Evolutionary conservation across 129 eudicot genomes (phyloP).

Genomic region (Rutidosis leptorrhynchoides): DNA sequence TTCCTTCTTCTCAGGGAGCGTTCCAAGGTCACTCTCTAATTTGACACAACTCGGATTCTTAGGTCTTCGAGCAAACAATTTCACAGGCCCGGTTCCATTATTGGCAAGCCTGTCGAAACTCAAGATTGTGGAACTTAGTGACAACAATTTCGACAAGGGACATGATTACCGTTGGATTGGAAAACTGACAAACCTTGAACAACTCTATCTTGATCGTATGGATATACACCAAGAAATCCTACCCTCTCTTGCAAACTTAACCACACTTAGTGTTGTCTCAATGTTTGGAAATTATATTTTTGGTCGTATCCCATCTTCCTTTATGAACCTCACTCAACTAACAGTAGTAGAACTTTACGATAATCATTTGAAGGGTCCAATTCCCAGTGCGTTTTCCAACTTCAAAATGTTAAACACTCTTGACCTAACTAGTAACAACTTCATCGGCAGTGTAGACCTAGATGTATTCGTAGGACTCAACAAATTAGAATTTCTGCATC

Average conservation of each 20-base stretch:
- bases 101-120: neutral
- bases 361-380: neutral
- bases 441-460: neutral
- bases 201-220: neutral
- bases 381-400: neutral
- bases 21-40: neutral
- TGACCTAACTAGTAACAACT: neutral
- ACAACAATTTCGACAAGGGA: no score
- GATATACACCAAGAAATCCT: neutral
- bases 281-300: neutral
- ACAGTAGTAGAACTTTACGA: no score
- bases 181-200: neutral
- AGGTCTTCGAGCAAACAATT: neutral
- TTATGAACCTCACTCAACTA: neutral
- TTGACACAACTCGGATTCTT: neutral
- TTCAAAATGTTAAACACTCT: neutral
- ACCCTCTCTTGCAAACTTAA: neutral
- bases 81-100: slow-evolving; percentile 5
- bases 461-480: neutral
- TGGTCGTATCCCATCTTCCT: neutral
- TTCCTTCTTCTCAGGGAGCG: neutral
- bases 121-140: neutral
- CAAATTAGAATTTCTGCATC: neutral
- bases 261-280: neutral
- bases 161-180: neutral